Evolutionary conservation across 768 basidiomycete genomes (phyloP).

Genomic region (Gymnopilus junonius): DNA sequence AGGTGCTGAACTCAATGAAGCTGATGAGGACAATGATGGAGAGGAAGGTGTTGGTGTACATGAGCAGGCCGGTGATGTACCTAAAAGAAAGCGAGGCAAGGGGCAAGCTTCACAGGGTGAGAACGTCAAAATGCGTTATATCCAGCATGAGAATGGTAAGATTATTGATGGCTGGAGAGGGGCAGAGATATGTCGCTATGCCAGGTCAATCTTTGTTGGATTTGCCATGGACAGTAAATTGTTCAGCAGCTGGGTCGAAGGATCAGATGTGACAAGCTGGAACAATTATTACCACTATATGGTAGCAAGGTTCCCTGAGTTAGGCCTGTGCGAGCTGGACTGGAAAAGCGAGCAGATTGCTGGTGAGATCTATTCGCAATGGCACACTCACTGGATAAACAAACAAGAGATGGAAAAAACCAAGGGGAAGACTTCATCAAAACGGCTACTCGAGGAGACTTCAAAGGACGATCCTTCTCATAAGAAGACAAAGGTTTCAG

Average conservation of each 20-base stretch:
- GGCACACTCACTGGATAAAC: conserved; percentile 8
- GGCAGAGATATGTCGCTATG: conserved; percentile 8
- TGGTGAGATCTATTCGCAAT: conserved; percentile 14
- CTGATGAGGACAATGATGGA: conserved; percentile 13
- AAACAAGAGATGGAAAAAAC: conserved; percentile 8
- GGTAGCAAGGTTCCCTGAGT: conserved; percentile 15
- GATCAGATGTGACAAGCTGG: conserved; percentile 4
- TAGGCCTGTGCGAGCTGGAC: conserved; percentile 16
- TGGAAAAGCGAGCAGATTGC: conserved; percentile 19
- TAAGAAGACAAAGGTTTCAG: conserved; percentile 15
- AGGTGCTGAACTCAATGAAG: conserved; percentile 14
- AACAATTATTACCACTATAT: conserved; percentile 11
- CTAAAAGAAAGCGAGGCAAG: conserved; percentile 10
- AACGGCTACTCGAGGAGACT: conserved; percentile 11
- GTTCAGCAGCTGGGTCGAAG: conserved; percentile 12
- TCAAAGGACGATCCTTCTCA: conserved; percentile 9
- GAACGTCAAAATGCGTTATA: conserved; percentile 14
- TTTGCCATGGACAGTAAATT: conserved; percentile 11
- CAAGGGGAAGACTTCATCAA: conserved; percentile 10
- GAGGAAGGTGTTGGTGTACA: conserved; percentile 14
- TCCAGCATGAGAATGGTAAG: conserved; percentile 9
- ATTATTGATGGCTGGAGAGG: conserved; percentile 14
- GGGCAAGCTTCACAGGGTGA: conserved; percentile 9
- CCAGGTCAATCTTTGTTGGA: conserved; percentile 14
- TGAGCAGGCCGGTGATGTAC: conserved; percentile 8